Evolutionary conservation across 139 green algal species (phyloP).

Genomic region (Bryopsis sp.): DNA sequence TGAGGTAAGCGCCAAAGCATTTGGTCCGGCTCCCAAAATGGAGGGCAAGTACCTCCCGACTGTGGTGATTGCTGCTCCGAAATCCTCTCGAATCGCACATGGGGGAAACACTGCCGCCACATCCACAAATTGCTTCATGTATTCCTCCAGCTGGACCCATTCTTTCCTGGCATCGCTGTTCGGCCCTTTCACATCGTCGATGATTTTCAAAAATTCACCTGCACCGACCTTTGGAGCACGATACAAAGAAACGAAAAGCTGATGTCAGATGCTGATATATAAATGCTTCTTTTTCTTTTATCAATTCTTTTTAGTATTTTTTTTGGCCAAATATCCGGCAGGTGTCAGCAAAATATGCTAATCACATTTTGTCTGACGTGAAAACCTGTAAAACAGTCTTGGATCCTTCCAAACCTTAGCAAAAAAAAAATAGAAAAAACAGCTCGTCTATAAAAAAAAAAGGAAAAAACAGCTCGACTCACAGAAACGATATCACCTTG

Average conservation of each 20-base stretch:
- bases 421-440: no score
- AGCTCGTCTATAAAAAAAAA: no score
- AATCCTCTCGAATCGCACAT: slow-evolving; percentile 60
- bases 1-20: slow-evolving; percentile 51
- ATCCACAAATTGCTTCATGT: slow-evolving; percentile 47
- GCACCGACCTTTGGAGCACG: slow-evolving; percentile 1
- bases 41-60: slow-evolving; percentile 60
- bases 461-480: no score
- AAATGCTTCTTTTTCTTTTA: no score
- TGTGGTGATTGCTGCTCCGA: slow-evolving; percentile 40
- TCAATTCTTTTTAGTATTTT: no score
- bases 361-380: no score
- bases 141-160: slow-evolving; percentile 45
- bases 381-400: no score
- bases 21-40: slow-evolving; percentile 40
- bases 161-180: slow-evolving; percentile 24
- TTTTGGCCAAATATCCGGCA: no score
- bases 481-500: slow-evolving; percentile 30
- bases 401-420: no score
- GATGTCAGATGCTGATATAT: no score
- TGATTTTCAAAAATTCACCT: slow-evolving; percentile 16
- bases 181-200: slow-evolving; percentile 13
- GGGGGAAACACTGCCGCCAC: slow-evolving; percentile 74
- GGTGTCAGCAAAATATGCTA: no score
- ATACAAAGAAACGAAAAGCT: no score